Base-by-base conservation (phyloP, 306 rosid species). In the Fragaria ananassa region DNA sequence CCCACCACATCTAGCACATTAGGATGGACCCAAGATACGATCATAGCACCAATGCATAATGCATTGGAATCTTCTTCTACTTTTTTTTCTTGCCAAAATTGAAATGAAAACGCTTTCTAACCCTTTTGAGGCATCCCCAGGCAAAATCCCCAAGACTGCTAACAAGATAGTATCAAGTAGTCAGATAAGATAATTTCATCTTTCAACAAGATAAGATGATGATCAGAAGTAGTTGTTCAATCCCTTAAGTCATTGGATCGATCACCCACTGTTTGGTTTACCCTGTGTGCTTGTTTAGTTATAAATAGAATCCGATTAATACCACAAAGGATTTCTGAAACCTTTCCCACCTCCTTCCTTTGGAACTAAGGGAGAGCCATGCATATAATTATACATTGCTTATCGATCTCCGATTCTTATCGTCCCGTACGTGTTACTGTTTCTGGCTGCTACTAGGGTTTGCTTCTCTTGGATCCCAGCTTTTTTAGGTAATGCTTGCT, bases 191-290 rank as follows among this genome's bases (percentile, higher is more conserved):
- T 10, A 34, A 3, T 15, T 2, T 35, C 69, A 35, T 19, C 9
- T 42, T 21, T 23, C 19, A 9, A 41, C 39, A 3, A 17, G 63
- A 54, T 72, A 54, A 39, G 21, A 72, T 72, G 6, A 53, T 54
- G 65, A 53, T 53, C 13, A 12, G 5, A 17, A 11, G n/a, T 23
- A 3, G 9, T 23, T 7, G 9, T 19, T 10, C 68, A 11, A 41
- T 8, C 27, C 68, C 68, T 57, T 10, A 17, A 73, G 54, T 58
- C 77, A 72, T 72, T 51, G 53, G 39, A 41, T 41, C 44, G 44
- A 54, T 72, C 29, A 12, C 7, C 7, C 5, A 31, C 34, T 4
- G 45, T 54, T 29, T 39, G 14, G 76, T 37, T 72, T 12, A 53
- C 14, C 53, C 53, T 47, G 7, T 14, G 53, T 47, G 53, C 6